phyloP scores from a whole-genome alignment of 176 grass and related monocot genomes.

The Olyra latifolia region DNA sequence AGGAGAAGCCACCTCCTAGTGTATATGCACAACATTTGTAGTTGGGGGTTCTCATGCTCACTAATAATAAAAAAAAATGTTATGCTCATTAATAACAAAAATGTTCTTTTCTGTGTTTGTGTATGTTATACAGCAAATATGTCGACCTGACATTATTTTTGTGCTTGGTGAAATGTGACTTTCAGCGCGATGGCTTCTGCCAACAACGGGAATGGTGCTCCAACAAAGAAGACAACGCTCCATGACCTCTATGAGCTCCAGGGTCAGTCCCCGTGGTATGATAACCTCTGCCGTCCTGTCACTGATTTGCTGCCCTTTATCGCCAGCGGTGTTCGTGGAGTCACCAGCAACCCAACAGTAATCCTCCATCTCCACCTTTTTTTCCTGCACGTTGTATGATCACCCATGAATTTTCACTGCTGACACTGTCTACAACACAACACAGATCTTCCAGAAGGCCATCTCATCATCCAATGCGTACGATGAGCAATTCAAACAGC shows the following conservation, averaged over 20 bases:
- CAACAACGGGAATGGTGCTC: constrained; percentile 70
- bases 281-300: constrained; percentile 95
- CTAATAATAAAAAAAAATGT: too few species aligned
- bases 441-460: constrained; percentile 97
- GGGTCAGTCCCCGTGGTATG: constrained; percentile 97
- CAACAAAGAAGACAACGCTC: constrained; percentile 64
- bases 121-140: neutral
- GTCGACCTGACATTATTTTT: neutral
- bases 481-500: constrained; percentile 89
- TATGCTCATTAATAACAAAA: too few species aligned
- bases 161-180: neutral
- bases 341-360: constrained; percentile 99
- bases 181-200: constrained; percentile 54
- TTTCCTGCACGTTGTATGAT: neutral
- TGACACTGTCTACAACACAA: constrained; percentile 9
- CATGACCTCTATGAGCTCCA: constrained; percentile 90
- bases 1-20: too few species aligned
- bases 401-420: neutral
- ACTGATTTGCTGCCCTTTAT: constrained; percentile 90
- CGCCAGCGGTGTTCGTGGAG: constrained; percentile 74
- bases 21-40: neutral
- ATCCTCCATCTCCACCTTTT: neutral
- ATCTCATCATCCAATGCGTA: constrained; percentile 95
- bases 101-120: neutral
- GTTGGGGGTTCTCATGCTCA: neutral